A percentile compares a stretch with the other conserved stretches of the same genome.
Evolutionary conservation across 805 yeast species (phyloP).

Genomic region (Myxozyma monticola): DNA sequence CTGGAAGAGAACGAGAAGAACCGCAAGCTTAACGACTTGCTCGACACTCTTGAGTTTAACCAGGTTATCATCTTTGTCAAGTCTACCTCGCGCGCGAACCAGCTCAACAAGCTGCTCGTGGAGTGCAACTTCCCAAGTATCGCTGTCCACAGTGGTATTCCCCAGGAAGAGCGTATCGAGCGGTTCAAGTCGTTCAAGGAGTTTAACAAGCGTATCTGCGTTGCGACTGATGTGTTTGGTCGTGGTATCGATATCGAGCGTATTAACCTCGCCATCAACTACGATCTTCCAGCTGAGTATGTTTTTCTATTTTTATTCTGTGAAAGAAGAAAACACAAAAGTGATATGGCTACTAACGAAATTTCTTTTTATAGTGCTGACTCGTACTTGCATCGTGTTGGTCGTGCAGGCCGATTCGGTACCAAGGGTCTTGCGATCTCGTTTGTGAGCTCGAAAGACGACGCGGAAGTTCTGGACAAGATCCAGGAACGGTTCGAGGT

Average conservation of each 20-base stretch:
- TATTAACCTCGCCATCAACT: conserved; percentile 95
- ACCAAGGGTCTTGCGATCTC: conserved; percentile 97
- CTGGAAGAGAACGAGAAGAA: conserved; percentile 89
- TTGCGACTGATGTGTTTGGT: conserved; percentile 96
- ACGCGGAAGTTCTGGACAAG: conserved; percentile 83
- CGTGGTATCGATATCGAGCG: conserved; percentile 99
- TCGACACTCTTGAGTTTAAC: conserved; percentile 93
- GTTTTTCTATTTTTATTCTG: neutral
- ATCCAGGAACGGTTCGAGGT: conserved; percentile 98
- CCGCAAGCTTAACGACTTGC: conserved; percentile 84
- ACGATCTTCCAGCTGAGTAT: conserved; percentile 84
- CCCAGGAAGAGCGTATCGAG: conserved; percentile 97
- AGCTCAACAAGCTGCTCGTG: conserved; percentile 81
- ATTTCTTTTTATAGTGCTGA: conserved; percentile 55
- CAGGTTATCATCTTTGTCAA: conserved; percentile 96
- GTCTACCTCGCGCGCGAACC: conserved; percentile 88
- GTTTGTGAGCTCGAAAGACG: conserved; percentile 80
- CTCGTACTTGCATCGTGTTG: conserved; percentile 98
- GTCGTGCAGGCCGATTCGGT: conserved; percentile 99
- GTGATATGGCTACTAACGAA: too few relatives aligned
- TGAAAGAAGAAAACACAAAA: neutral
- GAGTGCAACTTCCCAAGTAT: conserved; percentile 96
- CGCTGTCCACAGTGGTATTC: conserved; percentile 92
- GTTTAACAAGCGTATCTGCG: conserved; percentile 98
- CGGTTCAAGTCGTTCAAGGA: conserved; percentile 95